These are phyloP conservation scores for Betula pendula DNA, from an alignment of 306 rosid genomes.

Conservation along the genomic window DNA sequence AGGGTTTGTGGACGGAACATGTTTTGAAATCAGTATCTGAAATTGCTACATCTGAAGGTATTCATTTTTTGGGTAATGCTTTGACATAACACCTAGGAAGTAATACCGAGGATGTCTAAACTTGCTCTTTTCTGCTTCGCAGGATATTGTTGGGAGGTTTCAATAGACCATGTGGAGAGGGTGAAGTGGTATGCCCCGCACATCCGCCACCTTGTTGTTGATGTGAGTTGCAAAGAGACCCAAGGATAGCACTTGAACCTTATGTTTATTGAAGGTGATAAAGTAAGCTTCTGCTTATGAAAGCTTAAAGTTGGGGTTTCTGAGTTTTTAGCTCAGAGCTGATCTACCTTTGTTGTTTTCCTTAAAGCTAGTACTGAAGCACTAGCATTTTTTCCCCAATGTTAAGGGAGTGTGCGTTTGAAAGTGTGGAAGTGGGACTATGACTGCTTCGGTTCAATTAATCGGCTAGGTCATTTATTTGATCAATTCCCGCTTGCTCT, in stretches of 20 bases:
- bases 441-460: no score
- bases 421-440: no score
- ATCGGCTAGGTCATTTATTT: no score
- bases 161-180: slow-evolving; percentile 72
- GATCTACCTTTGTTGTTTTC: slow-evolving; percentile 4
- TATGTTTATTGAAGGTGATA: slow-evolving; percentile 4
- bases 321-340: slow-evolving; percentile 6
- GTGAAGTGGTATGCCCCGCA: slow-evolving; percentile 97
- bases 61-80: slow-evolving; percentile 13
- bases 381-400: no score
- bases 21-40: slow-evolving; percentile 58
- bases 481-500: no score
- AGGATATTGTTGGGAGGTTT: slow-evolving; percentile 82
- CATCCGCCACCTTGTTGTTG: slow-evolving; percentile 85
- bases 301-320: background rate
- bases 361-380: slow-evolving; percentile 6
- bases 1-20: slow-evolving; percentile 57
- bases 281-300: slow-evolving; percentile 12
- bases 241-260: slow-evolving; percentile 26
- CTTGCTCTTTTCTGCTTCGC: slow-evolving; percentile 15
- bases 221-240: slow-evolving; percentile 64
- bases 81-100: slow-evolving; percentile 9
- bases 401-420: no score
- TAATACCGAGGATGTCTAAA: slow-evolving; percentile 1
- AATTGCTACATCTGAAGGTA: slow-evolving; percentile 81